Evolutionary conservation across 257 asterid genomes (phyloP), one percentile per base, ranked within the genome.

Genomic region (Rehmannia glutinosa): DNA sequence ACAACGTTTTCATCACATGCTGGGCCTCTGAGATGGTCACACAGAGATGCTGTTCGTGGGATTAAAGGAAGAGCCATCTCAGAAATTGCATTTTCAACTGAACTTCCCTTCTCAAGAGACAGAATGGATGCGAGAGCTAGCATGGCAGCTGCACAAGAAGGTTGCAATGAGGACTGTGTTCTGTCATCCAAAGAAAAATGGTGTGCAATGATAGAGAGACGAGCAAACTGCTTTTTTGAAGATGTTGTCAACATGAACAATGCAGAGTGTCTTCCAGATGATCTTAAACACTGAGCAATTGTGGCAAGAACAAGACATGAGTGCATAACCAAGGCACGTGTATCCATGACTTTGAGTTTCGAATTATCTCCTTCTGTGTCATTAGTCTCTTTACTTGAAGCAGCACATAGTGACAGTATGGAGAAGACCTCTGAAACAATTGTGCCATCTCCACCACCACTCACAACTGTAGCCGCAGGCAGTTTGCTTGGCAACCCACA

Each of bases 371-470:
- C 72, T 73, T 83, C 97, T 72, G 87, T 77, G 8, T 80, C 83
- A 45, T 68, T 80, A 11, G 78, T 71, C 73, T 86, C 94, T 82
- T 94, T 94, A 60, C 64, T 76, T 39, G 97, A 80, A 74, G 94
- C 72, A 73, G 87, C 79, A 68, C 90, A 89, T 41, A 82, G 72
- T 28, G 97, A 77, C 45, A 94, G 80, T 51, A 91, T 75, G 46
- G 98, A 82, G 80, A 91, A 94, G 59, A 91, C 81, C 75, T 91
- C 97, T 4, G 99, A 91, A 72, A 89, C 73, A 63, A 94, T 85
- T 60, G 98, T 91, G 63, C 96, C 98, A 36, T 94, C 99, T 62
- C 95, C 99, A 76, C 97, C 97, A 17, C 97, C 99, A 73, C 93
- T 91, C 62, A 94, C 97, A 64, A 91, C 86, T 12, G 98, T 88